Evolutionary conservation across 1,284 basidiomycete species (phyloP), one percentile per base, ranked within the genome.

Genomic region (Trichosporon ovoides): DNA sequence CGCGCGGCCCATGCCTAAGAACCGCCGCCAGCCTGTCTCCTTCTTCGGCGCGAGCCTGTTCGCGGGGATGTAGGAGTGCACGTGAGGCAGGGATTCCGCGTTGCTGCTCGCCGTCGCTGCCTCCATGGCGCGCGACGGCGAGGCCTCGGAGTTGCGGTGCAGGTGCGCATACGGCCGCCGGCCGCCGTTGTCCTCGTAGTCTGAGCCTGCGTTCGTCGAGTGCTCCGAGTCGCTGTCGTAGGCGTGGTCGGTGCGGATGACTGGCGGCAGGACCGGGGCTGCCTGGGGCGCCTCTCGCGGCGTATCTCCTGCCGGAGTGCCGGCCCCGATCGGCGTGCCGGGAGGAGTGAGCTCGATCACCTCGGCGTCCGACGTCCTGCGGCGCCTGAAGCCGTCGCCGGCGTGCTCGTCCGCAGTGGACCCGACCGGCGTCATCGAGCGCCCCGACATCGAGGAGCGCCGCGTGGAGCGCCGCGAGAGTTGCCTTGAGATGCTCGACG

Each of bases 31-130:
- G 9, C 61, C 56, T 1, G 19, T 6, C 33, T 43, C 43, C 50
- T 57, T 50, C 51, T 52, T 51, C 7, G 34, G 46, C 50, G 49
- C 38, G 12, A 60, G 38, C 11, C 59, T 43, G 20, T 38, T 49
- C 2, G 61, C 54, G 4, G 61, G 56, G 20, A 63, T 63, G 52
- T 51, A 60, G 37, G 58, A 60, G 61, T 63, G 61, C n/a, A 63
- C 55, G 19, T 14, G 51, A 28, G 36, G 56, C 22, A 22, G 38
- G 2, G 35, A 48, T 16, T 48, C 43, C 14, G 43, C 19, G 9
- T 24, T 22, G 56, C 33, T 22, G 16, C 50, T 48, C 22, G 35
- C 9, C 9, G 28, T 31, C 28, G 28, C 5, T 40, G 20, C 22
- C 13, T 10, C 20, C n/a, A 20, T 16, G 14, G 3, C 35, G 46